Base-by-base conservation (phyloP, 2,329 filamentous ascomycete species). In the Aspergillus aculeatus region DNA sequence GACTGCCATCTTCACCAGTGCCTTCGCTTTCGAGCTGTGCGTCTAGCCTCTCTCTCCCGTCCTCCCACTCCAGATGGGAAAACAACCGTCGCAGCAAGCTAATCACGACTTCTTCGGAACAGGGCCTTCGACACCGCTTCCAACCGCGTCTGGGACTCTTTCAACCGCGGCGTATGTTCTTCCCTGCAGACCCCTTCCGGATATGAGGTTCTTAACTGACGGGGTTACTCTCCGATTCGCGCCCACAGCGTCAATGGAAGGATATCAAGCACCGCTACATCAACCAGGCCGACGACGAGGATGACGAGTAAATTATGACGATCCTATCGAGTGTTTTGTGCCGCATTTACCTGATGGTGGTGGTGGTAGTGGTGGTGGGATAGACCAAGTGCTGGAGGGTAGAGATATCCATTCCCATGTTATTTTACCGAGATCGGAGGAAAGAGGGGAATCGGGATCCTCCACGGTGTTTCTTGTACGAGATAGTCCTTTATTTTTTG, bases 21-120 rank as follows among this genome's bases (percentile, higher is more conserved):
- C 93, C 68, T 99, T 99, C 75, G 91, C 84, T 66, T 92, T 96
- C 76, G 92, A 98, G 83, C 85, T 99, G 95, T 99, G 86, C 75
- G 91, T 81, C 50, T 50, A 14, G 65, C 56, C 64, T 56, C 56
- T 53, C 19, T 59, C 31, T 29, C 26, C 7, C 44, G 26, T 23
- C 56, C 26, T 51, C 32, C 47, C 44, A 23, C 26, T 10, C 26
- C 24, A 7, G 26, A 38, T 26, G 35, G 32, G 23, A 57, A 57
- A 32, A 57, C 19, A 38, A 60, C 44, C 9, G 7, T 44, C 38
- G 38, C 38, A 44, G 14, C 14, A 41, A 12, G 41, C 67, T 70
- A 62, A 73, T 65, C 47, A 58, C 47, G n/a, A 19, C 50, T 56
- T 60, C 51, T 56, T 61, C 51, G 47, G 51, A 62, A 73, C 73